Conservation (phyloP, 1,284 basidiomycete species). For the Apiotrichum veenhuisii region DNA sequence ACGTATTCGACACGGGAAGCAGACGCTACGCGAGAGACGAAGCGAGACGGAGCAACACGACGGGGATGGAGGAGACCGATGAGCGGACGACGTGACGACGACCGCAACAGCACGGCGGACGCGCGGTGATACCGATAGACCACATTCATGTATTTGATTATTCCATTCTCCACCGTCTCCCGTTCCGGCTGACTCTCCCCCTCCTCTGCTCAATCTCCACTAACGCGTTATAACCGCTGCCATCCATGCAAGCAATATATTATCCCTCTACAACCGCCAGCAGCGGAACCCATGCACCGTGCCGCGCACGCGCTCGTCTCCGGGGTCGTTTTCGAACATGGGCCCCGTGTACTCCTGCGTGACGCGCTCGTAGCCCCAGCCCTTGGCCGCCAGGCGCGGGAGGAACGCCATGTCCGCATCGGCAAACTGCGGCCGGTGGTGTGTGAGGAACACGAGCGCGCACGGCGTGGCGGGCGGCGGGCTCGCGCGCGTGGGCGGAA, state of each 20-base stretch:
- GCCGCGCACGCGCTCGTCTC: conserved; percentile 57
- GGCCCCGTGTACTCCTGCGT: conserved; percentile 65
- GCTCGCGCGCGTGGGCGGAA: conserved; percentile 8
- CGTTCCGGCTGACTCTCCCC: too few relatives aligned
- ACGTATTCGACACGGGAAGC: too few relatives aligned
- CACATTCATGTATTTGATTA: too few relatives aligned
- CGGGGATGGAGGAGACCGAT: too few relatives aligned
- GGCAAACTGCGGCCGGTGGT: conserved; percentile 82
- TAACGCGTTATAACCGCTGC: neutral
- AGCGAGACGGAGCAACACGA: neutral
- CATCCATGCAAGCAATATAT: neutral
- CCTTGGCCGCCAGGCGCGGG: conserved; percentile 46
- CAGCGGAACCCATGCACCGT: conserved; percentile 61
- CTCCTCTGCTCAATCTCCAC: too few relatives aligned
- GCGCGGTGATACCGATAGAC: too few relatives aligned
- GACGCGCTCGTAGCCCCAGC: conserved; percentile 75
- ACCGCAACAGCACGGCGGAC: too few relatives aligned
- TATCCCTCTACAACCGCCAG: conserved; percentile 24
- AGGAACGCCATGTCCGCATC: conserved; percentile 84
- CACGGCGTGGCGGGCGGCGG: conserved; percentile 50
- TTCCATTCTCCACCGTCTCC: too few relatives aligned
- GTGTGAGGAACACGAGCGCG: conserved; percentile 85
- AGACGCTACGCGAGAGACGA: too few relatives aligned
- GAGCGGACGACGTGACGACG: too few relatives aligned
- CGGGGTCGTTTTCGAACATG: conserved; percentile 83